Conservation (phyloP, 306 rosid species). For the Vachellia collinsii region DNA sequence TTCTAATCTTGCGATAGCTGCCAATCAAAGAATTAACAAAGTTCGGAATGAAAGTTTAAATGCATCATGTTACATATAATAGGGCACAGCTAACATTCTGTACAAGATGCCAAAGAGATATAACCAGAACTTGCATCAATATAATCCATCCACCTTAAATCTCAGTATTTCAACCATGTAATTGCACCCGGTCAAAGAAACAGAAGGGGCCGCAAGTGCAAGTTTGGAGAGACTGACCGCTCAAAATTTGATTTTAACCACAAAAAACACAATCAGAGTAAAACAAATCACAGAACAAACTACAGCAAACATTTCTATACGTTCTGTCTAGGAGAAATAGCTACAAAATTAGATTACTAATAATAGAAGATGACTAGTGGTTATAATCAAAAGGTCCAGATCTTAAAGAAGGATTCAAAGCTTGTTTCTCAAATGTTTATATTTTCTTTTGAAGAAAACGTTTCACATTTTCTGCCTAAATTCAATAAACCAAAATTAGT, state of each 20-base stretch:
- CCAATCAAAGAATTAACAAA: neutral
- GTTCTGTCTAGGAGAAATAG: neutral
- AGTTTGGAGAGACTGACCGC: neutral
- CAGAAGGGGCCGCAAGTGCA: neutral
- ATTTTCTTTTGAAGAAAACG: neutral
- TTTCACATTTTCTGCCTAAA: neutral
- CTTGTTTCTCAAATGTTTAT: neutral
- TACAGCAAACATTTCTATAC: neutral
- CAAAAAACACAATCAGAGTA: neutral
- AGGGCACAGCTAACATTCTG: neutral
- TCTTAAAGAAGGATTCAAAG: neutral
- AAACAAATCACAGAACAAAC: constrained; percentile 15
- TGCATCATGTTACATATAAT: neutral
- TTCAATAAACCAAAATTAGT: neutral
- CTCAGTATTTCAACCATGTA: neutral
- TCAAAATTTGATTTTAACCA: constrained; percentile 11
- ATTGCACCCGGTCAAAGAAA: neutral
- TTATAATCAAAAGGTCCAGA: constrained; percentile 7
- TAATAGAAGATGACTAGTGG: constrained; percentile 34
- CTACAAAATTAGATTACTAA: constrained; percentile 22
- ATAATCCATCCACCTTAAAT: neutral
- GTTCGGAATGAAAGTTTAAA: neutral
- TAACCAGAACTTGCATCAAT: neutral
- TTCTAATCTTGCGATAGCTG: neutral
- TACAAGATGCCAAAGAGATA: neutral